These are phyloP conservation scores for Aspergillus aculeatus DNA, from an alignment of 2,329 filamentous ascomycete genomes.

Conservation along the genomic window DNA sequence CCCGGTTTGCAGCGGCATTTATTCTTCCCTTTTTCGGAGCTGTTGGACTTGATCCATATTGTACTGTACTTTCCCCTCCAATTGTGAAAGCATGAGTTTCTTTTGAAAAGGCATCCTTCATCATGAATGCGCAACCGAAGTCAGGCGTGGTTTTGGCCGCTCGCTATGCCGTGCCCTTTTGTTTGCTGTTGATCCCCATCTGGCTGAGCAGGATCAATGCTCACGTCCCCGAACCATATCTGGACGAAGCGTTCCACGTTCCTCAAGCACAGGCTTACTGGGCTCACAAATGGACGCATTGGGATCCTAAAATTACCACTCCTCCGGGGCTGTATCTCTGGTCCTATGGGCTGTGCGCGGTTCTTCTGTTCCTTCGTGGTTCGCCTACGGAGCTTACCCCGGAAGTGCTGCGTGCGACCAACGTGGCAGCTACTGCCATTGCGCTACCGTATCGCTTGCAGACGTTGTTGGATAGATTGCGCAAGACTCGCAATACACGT, in stretches of 20 bases:
- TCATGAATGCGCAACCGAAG: slow-evolving; percentile 32
- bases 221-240: slow-evolving; percentile 57
- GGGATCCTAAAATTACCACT: slow-evolving; percentile 97
- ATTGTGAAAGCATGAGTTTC: not conserved
- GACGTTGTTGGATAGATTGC: slow-evolving; percentile 50
- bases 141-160: slow-evolving; percentile 36
- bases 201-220: slow-evolving; percentile 49
- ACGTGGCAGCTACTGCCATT: slow-evolving; percentile 36
- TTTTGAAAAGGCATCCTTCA: slow-evolving; percentile 7
- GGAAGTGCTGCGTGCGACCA: slow-evolving; percentile 38
- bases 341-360: slow-evolving; percentile 48
- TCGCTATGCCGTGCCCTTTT: slow-evolving; percentile 39
- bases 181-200: slow-evolving; percentile 32
- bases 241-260: slow-evolving; percentile 63
- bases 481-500: slow-evolving; percentile 32
- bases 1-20: slow-evolving; percentile 29
- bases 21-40: not conserved
- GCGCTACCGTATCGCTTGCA: slow-evolving; percentile 54
- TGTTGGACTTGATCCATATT: not conserved
- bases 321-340: slow-evolving; percentile 75
- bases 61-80: not conserved
- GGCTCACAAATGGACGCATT: slow-evolving; percentile 67
- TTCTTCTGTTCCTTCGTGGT: slow-evolving; percentile 22
- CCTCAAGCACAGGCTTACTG: slow-evolving; percentile 91
- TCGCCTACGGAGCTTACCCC: slow-evolving; percentile 35